phyloP scores from a whole-genome alignment of 2,329 filamentous ascomycete genomes.

The Periconia sp. region DNA sequence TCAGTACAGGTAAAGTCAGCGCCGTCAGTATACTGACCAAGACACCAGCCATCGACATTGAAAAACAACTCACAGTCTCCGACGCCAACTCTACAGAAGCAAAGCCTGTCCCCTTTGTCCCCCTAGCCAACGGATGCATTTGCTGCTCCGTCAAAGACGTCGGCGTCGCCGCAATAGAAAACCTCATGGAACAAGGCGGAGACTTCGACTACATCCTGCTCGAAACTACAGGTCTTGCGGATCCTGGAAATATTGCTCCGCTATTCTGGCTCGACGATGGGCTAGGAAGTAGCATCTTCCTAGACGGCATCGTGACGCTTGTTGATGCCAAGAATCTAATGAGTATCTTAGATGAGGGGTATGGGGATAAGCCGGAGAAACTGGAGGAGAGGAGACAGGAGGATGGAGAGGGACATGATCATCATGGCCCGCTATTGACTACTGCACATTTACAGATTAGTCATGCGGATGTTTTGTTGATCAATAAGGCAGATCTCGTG shows the following conservation, averaged over 20 bases:
- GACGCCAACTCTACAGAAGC: conserved; percentile 36
- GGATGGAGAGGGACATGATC: conserved; percentile 54
- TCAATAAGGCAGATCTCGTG: conserved; percentile 94
- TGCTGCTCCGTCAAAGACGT: conserved; percentile 98
- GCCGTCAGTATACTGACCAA: conserved; percentile 2
- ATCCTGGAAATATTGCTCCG: conserved; percentile 93
- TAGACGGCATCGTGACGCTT: conserved; percentile 94
- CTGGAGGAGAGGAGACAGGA: conserved; percentile 52
- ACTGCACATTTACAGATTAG: conserved; percentile 96
- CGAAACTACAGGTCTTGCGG: conserved; percentile 93
- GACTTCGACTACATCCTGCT: conserved; percentile 97
- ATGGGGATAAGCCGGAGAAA: conserved; percentile 50
- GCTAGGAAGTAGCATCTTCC: conserved; percentile 90
- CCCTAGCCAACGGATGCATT: conserved; percentile 94
- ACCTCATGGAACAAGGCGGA: conserved; percentile 90
- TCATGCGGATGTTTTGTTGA: conserved; percentile 90
- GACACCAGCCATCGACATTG: conserved; percentile 82
- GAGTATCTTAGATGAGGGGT: conserved; percentile 74
- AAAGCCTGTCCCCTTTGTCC: conserved; percentile 69
- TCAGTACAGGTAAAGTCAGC: neutral
- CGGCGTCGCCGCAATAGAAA: conserved; percentile 93
- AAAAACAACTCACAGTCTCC: conserved; percentile 92
- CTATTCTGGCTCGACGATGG: conserved; percentile 98
- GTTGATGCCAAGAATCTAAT: conserved; percentile 95
- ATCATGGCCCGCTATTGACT: conserved; percentile 74